Conservation (phyloP, 1,139 yeast genomes). For the Debaryomycetaceae sp. region DNA sequence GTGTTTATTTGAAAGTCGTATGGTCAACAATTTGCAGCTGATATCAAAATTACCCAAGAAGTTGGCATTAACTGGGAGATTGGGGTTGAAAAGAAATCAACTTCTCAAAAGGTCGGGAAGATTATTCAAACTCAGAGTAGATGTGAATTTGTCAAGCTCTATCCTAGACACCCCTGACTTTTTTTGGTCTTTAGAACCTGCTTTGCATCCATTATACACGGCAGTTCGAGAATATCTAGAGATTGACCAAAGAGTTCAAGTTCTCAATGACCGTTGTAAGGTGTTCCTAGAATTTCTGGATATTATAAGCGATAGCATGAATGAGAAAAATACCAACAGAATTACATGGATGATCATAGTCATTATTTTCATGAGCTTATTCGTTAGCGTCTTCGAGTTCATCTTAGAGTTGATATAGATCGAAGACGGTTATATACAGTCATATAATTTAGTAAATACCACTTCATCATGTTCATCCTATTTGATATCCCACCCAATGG, state of each 20-base stretch:
- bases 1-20: constrained; percentile 85
- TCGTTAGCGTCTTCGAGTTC: constrained; percentile 54
- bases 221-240: constrained; percentile 89
- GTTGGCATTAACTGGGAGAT: constrained; percentile 81
- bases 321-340: constrained; percentile 86
- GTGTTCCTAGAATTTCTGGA: constrained; percentile 92
- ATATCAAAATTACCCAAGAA: constrained; percentile 86
- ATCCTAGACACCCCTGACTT: constrained; percentile 93
- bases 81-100: constrained; percentile 77
- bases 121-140: constrained; percentile 83
- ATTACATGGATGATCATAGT: constrained; percentile 89
- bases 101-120: constrained; percentile 84
- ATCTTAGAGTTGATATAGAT: constrained; percentile 29
- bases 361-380: constrained; percentile 73
- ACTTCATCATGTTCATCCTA: background rate
- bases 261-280: constrained; percentile 87
- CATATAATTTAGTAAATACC: background rate
- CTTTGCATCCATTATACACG: constrained; percentile 82
- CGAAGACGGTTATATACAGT: background rate
- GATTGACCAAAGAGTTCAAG: constrained; percentile 91
- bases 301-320: constrained; percentile 88
- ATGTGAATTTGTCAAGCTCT: constrained; percentile 86
- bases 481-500: constrained; percentile 8
- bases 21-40: constrained; percentile 78
- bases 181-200: constrained; percentile 96